Conservation (phyloP, 2,329 filamentous ascomycete genomes). For the Fusarium ambrosium region DNA sequence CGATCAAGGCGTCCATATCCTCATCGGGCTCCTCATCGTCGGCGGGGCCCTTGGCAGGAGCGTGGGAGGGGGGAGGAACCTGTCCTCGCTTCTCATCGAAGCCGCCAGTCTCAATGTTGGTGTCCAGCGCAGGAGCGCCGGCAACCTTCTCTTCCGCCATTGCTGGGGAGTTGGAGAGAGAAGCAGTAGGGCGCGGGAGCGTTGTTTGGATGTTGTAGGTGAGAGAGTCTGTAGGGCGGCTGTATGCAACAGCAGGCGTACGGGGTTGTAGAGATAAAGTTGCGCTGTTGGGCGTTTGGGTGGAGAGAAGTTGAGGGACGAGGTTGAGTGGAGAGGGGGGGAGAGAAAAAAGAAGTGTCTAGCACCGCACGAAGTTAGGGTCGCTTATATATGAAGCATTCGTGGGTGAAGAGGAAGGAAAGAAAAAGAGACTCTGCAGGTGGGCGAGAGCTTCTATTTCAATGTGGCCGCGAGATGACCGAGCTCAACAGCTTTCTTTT, state of each 20-base stretch:
- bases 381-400: conserved; percentile 61
- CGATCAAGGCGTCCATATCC: conserved; percentile 88
- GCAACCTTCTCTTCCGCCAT: conserved; percentile 70
- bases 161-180: conserved; percentile 21
- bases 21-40: conserved; percentile 81
- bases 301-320: conserved; percentile 42
- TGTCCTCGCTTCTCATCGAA: conserved; percentile 73
- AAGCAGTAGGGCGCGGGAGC: conserved; percentile 33
- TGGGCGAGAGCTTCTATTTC: conserved; percentile 57
- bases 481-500: conserved; percentile 39
- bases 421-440: conserved; percentile 49
- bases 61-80: conserved; percentile 49
- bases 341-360: conserved; percentile 48
- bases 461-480: conserved; percentile 47
- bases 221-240: conserved; percentile 33
- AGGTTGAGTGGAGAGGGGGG: conserved; percentile 46
- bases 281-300: conserved; percentile 33
- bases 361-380: conserved; percentile 65
- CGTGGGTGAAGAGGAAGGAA: conserved; percentile 62
- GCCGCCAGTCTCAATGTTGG: conserved; percentile 73
- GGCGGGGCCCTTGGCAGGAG: conserved; percentile 57
- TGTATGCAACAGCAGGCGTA: conserved; percentile 41
- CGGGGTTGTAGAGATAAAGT: conserved; percentile 20
- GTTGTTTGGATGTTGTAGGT: conserved; percentile 23
- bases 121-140: conserved; percentile 71